Base-by-base conservation (phyloP, 2,329 filamentous ascomycete species). In the Fusarium tupiense region DNA sequence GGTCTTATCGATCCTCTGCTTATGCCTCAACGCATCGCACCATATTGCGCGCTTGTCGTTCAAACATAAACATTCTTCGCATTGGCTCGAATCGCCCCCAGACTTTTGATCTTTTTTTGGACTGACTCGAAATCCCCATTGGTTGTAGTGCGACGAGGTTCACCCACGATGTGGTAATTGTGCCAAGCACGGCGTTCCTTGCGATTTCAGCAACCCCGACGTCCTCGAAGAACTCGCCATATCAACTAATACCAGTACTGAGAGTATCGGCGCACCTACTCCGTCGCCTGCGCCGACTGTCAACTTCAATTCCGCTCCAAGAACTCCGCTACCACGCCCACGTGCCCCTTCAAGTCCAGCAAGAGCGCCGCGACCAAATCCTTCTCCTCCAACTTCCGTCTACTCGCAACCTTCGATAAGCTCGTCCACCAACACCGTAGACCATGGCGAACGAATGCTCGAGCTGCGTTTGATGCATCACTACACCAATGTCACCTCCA, bases 151-250 rank as follows among this genome's bases (percentile, higher is more conserved):
- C 82, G 90, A 92, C 78, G 91, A 92, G 81, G 83, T 90, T 17
- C 90, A 92, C 77, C 91, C 91, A 14, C 83, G 87, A 67, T 92
- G 91, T 79, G 88, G 90, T 69, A 92, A 92, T 81, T 92, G 91
- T 82, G 82, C 86, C 64, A 92, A 92, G 77, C 91, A 92, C 81
- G 91, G 90, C 75, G 91, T 92, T 43, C 80, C 84, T 40, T 92
- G 91, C 82, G 91, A 92, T 80, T 92, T 92, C 77, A 89, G 91
- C 74, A 85, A 86, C 71, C 86, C 87, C 14, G 81, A 85, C 41
- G 80, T 86, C 65, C 80, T 85, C 66, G 84, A 86, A 61, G 84
- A 87, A 52, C 82, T 88, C 50, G 77, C 82, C 33, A 75, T 84
- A 6, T 79, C 83, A 52, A 80, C 84, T 22, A 82, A 81, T n/a